A percentile compares a stretch with the other conserved stretches of the same genome.
These are phyloP conservation scores for Eutrema yunnanense DNA, from an alignment of 345 rosid genomes.

Conservation along the genomic window DNA sequence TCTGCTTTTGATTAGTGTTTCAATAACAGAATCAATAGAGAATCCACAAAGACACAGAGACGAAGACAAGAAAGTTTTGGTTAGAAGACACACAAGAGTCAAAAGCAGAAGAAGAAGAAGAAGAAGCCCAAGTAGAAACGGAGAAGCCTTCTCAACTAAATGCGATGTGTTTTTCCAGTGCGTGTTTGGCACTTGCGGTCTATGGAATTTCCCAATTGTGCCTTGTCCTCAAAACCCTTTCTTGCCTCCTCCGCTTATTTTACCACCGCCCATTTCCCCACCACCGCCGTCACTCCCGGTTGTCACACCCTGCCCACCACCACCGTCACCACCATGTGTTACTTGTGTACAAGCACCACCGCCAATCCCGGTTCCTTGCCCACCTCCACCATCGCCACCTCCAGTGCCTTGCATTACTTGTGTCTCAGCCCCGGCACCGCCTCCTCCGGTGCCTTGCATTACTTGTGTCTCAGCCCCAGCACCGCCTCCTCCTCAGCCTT, in stretches of 20 bases:
- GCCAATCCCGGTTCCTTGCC: constrained; percentile 5
- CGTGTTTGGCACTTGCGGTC: constrained; percentile 25
- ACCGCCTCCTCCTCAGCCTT: constrained; percentile 19
- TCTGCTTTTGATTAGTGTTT: constrained; percentile 20
- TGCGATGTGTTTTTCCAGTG: constrained; percentile 29
- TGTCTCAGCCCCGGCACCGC: background rate
- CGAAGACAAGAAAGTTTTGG: background rate
- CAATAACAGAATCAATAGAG: constrained; percentile 11
- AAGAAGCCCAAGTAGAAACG: constrained; percentile 5
- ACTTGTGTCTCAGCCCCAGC: background rate
- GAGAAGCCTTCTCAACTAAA: background rate
- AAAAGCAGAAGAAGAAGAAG: constrained; percentile 6
- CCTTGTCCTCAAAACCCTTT: constrained; percentile 34
- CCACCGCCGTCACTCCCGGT: background rate
- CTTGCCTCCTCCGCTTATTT: constrained; percentile 23
- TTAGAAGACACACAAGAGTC: constrained; percentile 3
- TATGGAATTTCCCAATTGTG: constrained; percentile 25
- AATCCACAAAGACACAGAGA: constrained; percentile 13
- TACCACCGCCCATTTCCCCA: background rate
- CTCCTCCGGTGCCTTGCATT: constrained; percentile 17
- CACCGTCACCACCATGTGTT: constrained; percentile 1
- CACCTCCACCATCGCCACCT: constrained; percentile 7
- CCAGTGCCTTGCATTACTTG: constrained; percentile 13
- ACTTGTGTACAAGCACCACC: background rate
- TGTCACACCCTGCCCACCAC: constrained; percentile 11